These are phyloP conservation scores for Cladophialophora chaetospira DNA, from an alignment of 2,329 filamentous ascomycete species.

Conservation along the genomic window DNA sequence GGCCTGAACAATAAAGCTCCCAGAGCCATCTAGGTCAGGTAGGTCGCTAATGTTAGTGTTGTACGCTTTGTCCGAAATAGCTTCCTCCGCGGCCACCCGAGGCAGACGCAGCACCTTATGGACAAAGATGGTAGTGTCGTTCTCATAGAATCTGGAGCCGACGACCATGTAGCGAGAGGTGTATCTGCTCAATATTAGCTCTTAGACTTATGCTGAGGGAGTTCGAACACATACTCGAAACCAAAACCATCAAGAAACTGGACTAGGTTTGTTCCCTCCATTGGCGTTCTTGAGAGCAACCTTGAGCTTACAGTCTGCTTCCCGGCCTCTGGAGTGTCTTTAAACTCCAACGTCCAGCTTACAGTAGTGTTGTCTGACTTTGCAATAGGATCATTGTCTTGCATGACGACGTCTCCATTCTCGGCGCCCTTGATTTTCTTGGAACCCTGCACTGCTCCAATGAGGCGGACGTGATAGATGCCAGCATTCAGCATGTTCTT, in stretches of 20 bases:
- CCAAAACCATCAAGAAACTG: slow-evolving; percentile 55
- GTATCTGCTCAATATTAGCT: slow-evolving; percentile 45
- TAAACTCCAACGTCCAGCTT: slow-evolving; percentile 50
- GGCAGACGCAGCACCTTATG: slow-evolving; percentile 56
- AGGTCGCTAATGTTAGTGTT: slow-evolving; percentile 45
- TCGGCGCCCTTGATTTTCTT: neutral
- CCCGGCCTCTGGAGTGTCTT: slow-evolving; percentile 54
- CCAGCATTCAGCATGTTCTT: slow-evolving; percentile 53
- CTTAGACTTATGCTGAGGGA: neutral
- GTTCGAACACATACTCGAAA: slow-evolving; percentile 49
- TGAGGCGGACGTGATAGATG: slow-evolving; percentile 57
- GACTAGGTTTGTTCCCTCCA: slow-evolving; percentile 54
- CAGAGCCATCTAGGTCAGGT: slow-evolving; percentile 56
- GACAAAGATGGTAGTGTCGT: slow-evolving; percentile 59
- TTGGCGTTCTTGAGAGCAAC: slow-evolving; percentile 51
- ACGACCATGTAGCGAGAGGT: slow-evolving; percentile 59
- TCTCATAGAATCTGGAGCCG: slow-evolving; percentile 60
- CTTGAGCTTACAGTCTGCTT: slow-evolving; percentile 57
- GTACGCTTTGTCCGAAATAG: slow-evolving; percentile 36
- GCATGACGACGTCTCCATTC: slow-evolving; percentile 16
- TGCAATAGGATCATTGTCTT: slow-evolving; percentile 11
- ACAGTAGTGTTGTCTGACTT: slow-evolving; percentile 6
- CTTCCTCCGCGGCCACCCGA: slow-evolving; percentile 36
- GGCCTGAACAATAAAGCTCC: slow-evolving; percentile 61
- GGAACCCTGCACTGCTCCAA: slow-evolving; percentile 42